Base-by-base conservation (phyloP, 306 rosid genomes). In the Canavalia ensiformis region DNA sequence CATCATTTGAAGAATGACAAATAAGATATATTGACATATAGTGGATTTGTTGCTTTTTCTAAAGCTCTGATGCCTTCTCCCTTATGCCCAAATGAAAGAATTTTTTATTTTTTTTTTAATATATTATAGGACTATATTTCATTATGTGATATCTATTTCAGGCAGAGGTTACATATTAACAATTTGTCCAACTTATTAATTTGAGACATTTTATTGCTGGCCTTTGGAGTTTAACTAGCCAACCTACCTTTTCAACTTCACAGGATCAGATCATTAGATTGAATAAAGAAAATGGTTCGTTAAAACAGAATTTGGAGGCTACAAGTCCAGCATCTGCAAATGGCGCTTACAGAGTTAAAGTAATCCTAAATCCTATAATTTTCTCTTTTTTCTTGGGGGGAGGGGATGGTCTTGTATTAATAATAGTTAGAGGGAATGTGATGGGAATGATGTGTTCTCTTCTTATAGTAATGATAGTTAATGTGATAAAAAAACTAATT, bases 211-310 rank as follows among this genome's bases (percentile, higher is more conserved):
- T 49, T 74, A 42, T 52, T 67, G 33, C 30, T 81, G 31, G 41
- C 18, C 12, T 77, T 83, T 76, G 66, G 56, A 59, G 77, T 80
- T 55, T 76, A 74, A 81, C 60, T 10, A 34, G 82, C 62, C 68
- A 7, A 37, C 30, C 71, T n/a, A 37, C 30, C 71, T n/a, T 78
- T 77, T 84, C 10, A 77, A 75, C 86, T 80, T 82, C 63, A 75
- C 87, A 95, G 99, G 97, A 89, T 68, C 93, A 88, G 34, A 91
- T 91, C 74, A 84, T 67, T 78, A 86, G 92, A 86, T 80, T 95
- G 86, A 85, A 77, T 83, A 91, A 85, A 86, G 99, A 95, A 89
- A 90, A 95, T 72, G 97, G 93, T 79, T 90, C 90, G 18, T 82
- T 95, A 77, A 95, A 91, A 81, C 95, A 89, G 75, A 90, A 80